Conservation (phyloP, 2,329 filamentous ascomycete species). For the Thyridium curvatum region DNA sequence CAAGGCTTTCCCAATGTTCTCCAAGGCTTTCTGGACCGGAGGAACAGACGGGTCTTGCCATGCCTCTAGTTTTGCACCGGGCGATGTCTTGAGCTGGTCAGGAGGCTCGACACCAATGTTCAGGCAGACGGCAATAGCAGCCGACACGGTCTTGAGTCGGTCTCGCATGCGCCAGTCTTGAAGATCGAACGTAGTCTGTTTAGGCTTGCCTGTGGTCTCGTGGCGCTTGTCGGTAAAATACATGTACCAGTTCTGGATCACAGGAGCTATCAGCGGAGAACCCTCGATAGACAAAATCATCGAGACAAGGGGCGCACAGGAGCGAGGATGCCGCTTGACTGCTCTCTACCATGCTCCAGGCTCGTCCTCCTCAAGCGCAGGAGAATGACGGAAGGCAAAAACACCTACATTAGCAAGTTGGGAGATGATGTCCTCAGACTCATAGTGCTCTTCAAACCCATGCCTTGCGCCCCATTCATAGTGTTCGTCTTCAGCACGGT, state of each 20-base stretch:
- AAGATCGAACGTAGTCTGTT: constrained; percentile 57
- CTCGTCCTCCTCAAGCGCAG: no score
- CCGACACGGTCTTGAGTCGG: constrained; percentile 91
- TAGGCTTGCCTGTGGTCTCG: constrained; percentile 85
- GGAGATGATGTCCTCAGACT: constrained; percentile 82
- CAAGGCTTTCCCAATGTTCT: constrained; percentile 92
- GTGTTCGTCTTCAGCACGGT: constrained; percentile 36
- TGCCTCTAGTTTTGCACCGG: constrained; percentile 88
- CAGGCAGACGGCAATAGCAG: constrained; percentile 86
- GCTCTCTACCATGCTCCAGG: no score
- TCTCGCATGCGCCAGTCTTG: constrained; percentile 98
- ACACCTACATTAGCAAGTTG: constrained; percentile 70
- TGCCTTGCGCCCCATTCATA: constrained; percentile 61
- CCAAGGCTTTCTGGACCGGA: constrained; percentile 76
- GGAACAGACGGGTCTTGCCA: constrained; percentile 89
- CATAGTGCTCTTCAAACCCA: constrained; percentile 89
- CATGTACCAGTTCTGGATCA: constrained; percentile 89
- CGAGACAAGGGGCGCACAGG: no score
- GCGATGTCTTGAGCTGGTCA: constrained; percentile 91
- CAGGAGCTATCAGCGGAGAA: constrained; percentile 5
- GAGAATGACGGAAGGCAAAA: no score
- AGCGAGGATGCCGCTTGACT: no score
- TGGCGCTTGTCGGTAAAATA: constrained; percentile 98
- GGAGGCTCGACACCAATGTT: constrained; percentile 98
- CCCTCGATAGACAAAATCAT: not conserved